These are phyloP conservation scores for Cladosporium velox DNA, from an alignment of 2,329 filamentous ascomycete genomes.

Conservation along the genomic window DNA sequence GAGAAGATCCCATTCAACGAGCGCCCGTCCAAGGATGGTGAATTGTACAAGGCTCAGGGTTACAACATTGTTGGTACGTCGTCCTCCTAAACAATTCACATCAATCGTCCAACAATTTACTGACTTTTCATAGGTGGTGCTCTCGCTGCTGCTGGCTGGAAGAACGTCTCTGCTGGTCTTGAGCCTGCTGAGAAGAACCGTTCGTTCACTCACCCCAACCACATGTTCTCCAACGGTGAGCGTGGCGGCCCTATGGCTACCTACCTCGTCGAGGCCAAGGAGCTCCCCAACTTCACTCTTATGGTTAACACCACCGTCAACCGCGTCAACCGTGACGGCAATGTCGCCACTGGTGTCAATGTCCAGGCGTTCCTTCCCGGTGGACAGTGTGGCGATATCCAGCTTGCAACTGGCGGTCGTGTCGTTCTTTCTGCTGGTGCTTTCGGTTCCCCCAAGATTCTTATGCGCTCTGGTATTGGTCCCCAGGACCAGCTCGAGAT, in stretches of 20 bases:
- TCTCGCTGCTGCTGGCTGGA: slow-evolving; percentile 63
- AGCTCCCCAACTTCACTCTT: slow-evolving; percentile 65
- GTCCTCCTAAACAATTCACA: neutral
- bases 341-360: slow-evolving; percentile 67
- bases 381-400: slow-evolving; percentile 62
- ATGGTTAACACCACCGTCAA: slow-evolving; percentile 68
- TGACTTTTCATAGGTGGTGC: slow-evolving; percentile 45
- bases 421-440: slow-evolving; percentile 69
- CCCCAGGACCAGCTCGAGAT: slow-evolving; percentile 52
- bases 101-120: neutral
- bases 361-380: slow-evolving; percentile 58
- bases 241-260: slow-evolving; percentile 70
- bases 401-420: slow-evolving; percentile 61
- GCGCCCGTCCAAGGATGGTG: slow-evolving; percentile 64
- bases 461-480: slow-evolving; percentile 70
- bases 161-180: slow-evolving; percentile 60
- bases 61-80: slow-evolving; percentile 58
- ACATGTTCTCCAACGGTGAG: slow-evolving; percentile 68
- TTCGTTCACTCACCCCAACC: slow-evolving; percentile 64
- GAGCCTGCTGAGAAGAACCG: slow-evolving; percentile 65
- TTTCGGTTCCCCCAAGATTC: slow-evolving; percentile 69
- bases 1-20: slow-evolving; percentile 70
- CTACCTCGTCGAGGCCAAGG: slow-evolving; percentile 65
- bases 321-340: slow-evolving; percentile 64
- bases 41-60: slow-evolving; percentile 65